Evolutionary conservation across 495 filamentous ascomycete species (phyloP).

Genomic region (Elasticomyces elasticus): DNA sequence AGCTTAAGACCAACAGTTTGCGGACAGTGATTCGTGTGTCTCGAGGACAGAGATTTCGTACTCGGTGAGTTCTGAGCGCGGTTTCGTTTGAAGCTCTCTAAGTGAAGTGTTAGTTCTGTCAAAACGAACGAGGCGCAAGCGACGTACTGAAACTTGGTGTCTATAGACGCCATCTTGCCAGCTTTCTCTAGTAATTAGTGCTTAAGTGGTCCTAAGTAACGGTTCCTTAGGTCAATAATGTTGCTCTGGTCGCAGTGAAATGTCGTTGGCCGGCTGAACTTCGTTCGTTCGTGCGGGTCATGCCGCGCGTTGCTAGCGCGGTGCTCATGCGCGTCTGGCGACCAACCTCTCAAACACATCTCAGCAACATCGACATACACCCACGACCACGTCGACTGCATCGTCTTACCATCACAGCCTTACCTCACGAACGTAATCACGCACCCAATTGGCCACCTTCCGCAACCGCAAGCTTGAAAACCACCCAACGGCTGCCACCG

Average conservation of each 20-base stretch:
- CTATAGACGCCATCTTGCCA: slow-evolving; percentile 47
- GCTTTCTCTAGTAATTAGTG: too few relatives aligned
- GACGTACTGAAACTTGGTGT: slow-evolving; percentile 68
- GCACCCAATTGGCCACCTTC: too few relatives aligned
- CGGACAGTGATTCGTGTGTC: too few relatives aligned
- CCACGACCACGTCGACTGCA: not conserved
- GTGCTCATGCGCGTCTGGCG: not conserved
- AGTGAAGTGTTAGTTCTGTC: slow-evolving; percentile 20
- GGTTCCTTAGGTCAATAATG: not conserved
- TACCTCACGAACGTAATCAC: not conserved
- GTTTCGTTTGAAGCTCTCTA: slow-evolving; percentile 74
- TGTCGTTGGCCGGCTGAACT: too few relatives aligned
- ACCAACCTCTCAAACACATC: not conserved
- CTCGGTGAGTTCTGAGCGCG: slow-evolving; percentile 72
- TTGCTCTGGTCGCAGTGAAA: not conserved
- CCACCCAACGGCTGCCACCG: not conserved
- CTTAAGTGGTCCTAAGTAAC: too few relatives aligned
- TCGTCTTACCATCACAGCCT: not conserved
- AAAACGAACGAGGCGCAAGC: slow-evolving; percentile 7
- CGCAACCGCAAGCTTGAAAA: not conserved
- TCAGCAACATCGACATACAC: not conserved
- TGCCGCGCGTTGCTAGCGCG: too few relatives aligned
- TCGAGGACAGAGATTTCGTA: slow-evolving; percentile 79
- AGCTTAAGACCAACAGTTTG: too few relatives aligned
- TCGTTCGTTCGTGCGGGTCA: too few relatives aligned